These are phyloP conservation scores for Podila clonocystis DNA, from an alignment of 192 early-diverging fungal species.

Conservation along the genomic window DNA sequence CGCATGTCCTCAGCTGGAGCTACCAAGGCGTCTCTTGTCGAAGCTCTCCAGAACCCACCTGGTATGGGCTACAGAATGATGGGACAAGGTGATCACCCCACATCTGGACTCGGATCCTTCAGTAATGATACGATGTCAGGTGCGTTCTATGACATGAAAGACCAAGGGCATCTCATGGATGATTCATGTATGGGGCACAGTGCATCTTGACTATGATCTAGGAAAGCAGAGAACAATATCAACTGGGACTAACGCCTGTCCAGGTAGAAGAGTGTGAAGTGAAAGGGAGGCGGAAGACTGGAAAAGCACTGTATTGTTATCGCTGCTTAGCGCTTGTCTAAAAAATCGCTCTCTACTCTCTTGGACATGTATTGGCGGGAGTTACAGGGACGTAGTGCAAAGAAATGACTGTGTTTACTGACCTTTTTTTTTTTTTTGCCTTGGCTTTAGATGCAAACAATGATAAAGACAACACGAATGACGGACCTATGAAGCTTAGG, in stretches of 20 bases:
- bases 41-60: constrained; percentile 33
- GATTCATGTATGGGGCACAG: not conserved
- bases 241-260: not conserved
- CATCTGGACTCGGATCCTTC: not conserved
- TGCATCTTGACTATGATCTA: not conserved
- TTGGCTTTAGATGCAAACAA: constrained; percentile 9
- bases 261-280: not conserved
- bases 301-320: not conserved
- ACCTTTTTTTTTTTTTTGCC: too few species aligned
- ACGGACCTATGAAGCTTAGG: constrained; percentile 4
- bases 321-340: not conserved
- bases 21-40: constrained; percentile 19
- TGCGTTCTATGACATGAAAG: constrained; percentile 20
- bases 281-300: not conserved
- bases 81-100: not conserved
- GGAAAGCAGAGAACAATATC: too few species aligned
- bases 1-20: constrained; percentile 36
- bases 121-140: constrained; percentile 25
- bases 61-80: constrained; percentile 19
- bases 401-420: too few species aligned
- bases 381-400: too few species aligned
- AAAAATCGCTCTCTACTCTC: too few species aligned
- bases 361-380: too few species aligned
- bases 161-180: not conserved
- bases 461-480: constrained; percentile 5